Evolutionary conservation across 805 yeast species (phyloP).

Genomic region (Cyberlindnera petersonii): DNA sequence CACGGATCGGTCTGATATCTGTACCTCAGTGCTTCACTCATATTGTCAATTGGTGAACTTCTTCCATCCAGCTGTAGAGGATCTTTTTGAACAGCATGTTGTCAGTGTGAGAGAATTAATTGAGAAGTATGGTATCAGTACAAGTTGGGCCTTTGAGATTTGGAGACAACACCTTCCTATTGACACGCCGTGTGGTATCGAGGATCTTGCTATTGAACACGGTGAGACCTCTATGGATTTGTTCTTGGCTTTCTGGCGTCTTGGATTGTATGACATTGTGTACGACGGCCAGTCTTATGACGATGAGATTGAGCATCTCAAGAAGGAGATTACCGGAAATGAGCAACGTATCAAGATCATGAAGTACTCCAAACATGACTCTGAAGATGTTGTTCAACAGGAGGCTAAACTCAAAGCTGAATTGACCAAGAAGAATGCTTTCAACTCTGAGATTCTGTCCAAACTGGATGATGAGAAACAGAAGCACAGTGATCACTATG

Average conservation of each 20-base stretch:
- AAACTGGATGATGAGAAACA: slow-evolving; percentile 10
- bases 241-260: slow-evolving; percentile 67
- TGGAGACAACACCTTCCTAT: slow-evolving; percentile 55
- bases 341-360: slow-evolving; percentile 31
- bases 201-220: slow-evolving; percentile 23
- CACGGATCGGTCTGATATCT: slow-evolving; percentile 69
- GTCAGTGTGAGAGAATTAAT: slow-evolving; percentile 40
- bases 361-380: slow-evolving; percentile 6
- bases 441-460: slow-evolving; percentile 11
- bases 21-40: slow-evolving; percentile 61
- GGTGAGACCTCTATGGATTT: slow-evolving; percentile 36
- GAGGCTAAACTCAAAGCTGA: slow-evolving; percentile 26
- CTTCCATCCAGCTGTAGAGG: slow-evolving; percentile 35
- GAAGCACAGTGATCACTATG: slow-evolving; percentile 41
- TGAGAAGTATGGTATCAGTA: slow-evolving; percentile 41
- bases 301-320: slow-evolving; percentile 39
- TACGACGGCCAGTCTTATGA: slow-evolving; percentile 49
- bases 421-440: slow-evolving; percentile 3
- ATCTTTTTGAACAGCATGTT: slow-evolving; percentile 34
- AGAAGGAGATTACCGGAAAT: slow-evolving; percentile 33
- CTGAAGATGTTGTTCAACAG: slow-evolving; percentile 8
- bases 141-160: slow-evolving; percentile 69
- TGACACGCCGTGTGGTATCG: slow-evolving; percentile 23
- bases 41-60: slow-evolving; percentile 55
- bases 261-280: slow-evolving; percentile 67